phyloP scores from a whole-genome alignment of 805 yeast genomes.

The Metschnikowia noctiluminum region DNA sequence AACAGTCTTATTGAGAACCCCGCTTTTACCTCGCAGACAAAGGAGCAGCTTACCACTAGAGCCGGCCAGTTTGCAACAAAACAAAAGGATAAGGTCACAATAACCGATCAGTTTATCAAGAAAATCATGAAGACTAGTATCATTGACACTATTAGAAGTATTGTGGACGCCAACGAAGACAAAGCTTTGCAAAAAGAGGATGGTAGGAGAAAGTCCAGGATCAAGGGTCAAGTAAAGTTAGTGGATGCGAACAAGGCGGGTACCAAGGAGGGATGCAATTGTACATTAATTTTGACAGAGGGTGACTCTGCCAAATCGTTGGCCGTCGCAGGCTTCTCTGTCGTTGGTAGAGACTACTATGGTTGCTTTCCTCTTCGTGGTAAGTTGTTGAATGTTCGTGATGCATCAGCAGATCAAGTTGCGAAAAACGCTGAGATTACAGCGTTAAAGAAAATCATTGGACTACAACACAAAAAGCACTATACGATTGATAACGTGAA shows the following conservation, averaged over 20 bases:
- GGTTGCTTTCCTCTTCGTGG: slow-evolving; percentile 97
- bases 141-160: slow-evolving; percentile 72
- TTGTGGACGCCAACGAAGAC: slow-evolving; percentile 86
- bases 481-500: slow-evolving; percentile 61
- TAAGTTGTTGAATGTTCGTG: slow-evolving; percentile 91
- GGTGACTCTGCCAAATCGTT: slow-evolving; percentile 94
- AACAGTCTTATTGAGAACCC: slow-evolving; percentile 95
- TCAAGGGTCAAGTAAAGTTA: slow-evolving; percentile 83
- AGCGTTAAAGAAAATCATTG: slow-evolving; percentile 92
- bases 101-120: slow-evolving; percentile 73
- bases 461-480: slow-evolving; percentile 85
- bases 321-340: slow-evolving; percentile 91
- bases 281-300: slow-evolving; percentile 91
- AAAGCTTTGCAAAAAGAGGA: slow-evolving; percentile 84
- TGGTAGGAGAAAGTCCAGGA: slow-evolving; percentile 78
- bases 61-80: slow-evolving; percentile 85
- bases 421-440: slow-evolving; percentile 91
- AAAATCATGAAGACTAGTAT: slow-evolving; percentile 64
- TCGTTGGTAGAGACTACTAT: slow-evolving; percentile 91
- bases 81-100: slow-evolving; percentile 48
- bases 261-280: slow-evolving; percentile 83
- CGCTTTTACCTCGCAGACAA: slow-evolving; percentile 95
- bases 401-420: slow-evolving; percentile 94
- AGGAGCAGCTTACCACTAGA: slow-evolving; percentile 90
- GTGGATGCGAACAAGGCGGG: slow-evolving; percentile 98